Evolutionary conservation across 345 rosid genomes (phyloP), one percentile per base, ranked within the genome.

Genomic region (Eucalyptus regnans): DNA sequence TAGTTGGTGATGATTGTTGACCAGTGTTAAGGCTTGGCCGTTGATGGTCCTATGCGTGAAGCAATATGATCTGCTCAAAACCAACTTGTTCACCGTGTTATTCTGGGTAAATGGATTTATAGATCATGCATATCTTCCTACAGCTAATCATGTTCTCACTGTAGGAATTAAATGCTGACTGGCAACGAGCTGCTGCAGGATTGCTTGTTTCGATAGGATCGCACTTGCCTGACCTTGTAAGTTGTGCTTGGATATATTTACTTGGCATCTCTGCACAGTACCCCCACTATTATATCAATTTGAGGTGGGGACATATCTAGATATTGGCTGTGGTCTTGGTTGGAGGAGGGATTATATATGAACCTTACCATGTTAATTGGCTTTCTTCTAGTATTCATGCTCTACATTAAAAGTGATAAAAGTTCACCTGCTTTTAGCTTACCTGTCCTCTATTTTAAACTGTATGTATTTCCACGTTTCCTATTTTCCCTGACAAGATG

Each of bases 161-260:
- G 68, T 88, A 96, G 99, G 99, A 96, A 90, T 92, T 97, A 68
- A 94, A 95, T 91, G 92, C 97, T 87, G 98, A 96, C 87, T 97
- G 99, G 99, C 99, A 96, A 94, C 95, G 96, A 90, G 97, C 97
- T 89, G 99, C 97, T 71, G 92, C 99, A 90, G 92, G 94, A 81
- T 92, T 97, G 29, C 98, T 97, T 89, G 99, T 96, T 90, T 93
- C 99, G 48, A 97, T 97, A 90, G 99, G 99, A 88, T 92, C 91
- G 41, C 99, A 96, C 92, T 92, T 97, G 90, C 99, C 99, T 86
- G 99, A 97, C 94, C 98, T 97, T 56, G 99, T 97, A 94, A 93
- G 99, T 92, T 86, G 52, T 85, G 52, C 56, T 85, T 85, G 54
- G 6, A 50, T 48, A n/a, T 46, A 48, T 85, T 85, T 46, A 27